A percentile compares a stretch with the other conserved stretches of the same genome.
Evolutionary conservation across 495 filamentous ascomycete species (phyloP).

Genomic region (Xylaria curta): DNA sequence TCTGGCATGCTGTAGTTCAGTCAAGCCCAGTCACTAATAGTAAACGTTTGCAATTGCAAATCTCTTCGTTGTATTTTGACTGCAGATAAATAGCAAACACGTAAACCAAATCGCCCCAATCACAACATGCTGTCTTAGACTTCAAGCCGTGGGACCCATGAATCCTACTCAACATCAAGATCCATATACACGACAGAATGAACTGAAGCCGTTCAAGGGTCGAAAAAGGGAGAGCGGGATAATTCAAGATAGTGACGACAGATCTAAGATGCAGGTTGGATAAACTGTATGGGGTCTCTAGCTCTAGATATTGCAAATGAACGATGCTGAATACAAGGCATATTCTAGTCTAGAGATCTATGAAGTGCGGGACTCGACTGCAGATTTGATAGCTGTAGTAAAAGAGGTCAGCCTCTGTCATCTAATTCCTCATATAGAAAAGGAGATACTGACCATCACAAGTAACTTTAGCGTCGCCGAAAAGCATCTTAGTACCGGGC

Average conservation of each 20-base stretch:
- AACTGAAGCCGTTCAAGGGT: not conserved
- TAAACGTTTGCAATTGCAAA: not conserved
- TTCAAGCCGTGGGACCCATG: not conserved
- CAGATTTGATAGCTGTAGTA: slow-evolving; percentile 56
- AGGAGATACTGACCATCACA: slow-evolving; percentile 66
- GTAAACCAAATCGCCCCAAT: not conserved
- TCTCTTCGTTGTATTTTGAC: not conserved
- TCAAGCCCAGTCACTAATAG: too few species aligned
- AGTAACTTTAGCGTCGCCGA: slow-evolving; percentile 80
- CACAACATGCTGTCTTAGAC: not conserved
- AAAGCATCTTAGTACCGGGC: slow-evolving; percentile 82
- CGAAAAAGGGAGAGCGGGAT: not conserved
- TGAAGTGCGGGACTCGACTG: slow-evolving; percentile 50
- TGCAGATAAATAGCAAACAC: not conserved
- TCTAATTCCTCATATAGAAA: too few species aligned
- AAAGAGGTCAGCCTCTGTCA: slow-evolving; percentile 19
- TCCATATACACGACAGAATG: not conserved
- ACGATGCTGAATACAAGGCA: slow-evolving; percentile 19
- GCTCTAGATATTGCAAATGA: slow-evolving; percentile 24
- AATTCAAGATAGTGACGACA: slow-evolving; percentile 1
- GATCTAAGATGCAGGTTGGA: slow-evolving; percentile 30
- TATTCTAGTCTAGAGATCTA: slow-evolving; percentile 47
- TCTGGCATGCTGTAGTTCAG: too few species aligned
- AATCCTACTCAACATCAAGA: not conserved
- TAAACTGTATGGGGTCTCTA: slow-evolving; percentile 26